These are phyloP conservation scores for Mucor velutinosus DNA, from an alignment of 371 early-diverging fungal species.

Conservation along the genomic window DNA sequence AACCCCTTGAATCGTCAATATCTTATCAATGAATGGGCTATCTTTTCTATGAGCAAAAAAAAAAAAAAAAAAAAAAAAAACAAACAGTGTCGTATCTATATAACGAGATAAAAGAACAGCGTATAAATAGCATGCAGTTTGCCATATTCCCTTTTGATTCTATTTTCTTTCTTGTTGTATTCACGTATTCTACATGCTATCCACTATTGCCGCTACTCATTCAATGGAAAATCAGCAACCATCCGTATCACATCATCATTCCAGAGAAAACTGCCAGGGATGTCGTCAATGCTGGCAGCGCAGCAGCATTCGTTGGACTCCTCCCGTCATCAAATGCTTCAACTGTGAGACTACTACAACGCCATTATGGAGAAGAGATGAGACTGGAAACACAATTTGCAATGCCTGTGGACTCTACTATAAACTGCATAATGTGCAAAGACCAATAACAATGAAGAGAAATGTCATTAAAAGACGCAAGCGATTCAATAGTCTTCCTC, in stretches of 20 bases:
- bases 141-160: not conserved
- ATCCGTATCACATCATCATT: not conserved
- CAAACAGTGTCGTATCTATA: conserved; percentile 2
- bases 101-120: not conserved
- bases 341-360: conserved; percentile 85
- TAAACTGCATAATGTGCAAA: conserved; percentile 75
- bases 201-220: not conserved
- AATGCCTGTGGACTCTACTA: conserved; percentile 90
- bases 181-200: not conserved
- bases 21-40: conserved; percentile 4
- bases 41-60: not conserved
- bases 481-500: conserved; percentile 44
- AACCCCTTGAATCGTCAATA: conserved; percentile 3
- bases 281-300: conserved; percentile 22
- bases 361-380: conserved; percentile 89
- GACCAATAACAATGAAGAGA: conserved; percentile 79
- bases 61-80: not conserved
- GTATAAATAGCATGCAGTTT: not conserved
- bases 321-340: conserved; percentile 53
- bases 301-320: conserved; percentile 15
- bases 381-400: conserved; percentile 76
- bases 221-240: not conserved
- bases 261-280: conserved; percentile 13
- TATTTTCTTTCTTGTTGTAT: not conserved
- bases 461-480: conserved; percentile 83